phyloP scores from a whole-genome alignment of 495 filamentous ascomycete species.

The Echria macrotheca region DNA sequence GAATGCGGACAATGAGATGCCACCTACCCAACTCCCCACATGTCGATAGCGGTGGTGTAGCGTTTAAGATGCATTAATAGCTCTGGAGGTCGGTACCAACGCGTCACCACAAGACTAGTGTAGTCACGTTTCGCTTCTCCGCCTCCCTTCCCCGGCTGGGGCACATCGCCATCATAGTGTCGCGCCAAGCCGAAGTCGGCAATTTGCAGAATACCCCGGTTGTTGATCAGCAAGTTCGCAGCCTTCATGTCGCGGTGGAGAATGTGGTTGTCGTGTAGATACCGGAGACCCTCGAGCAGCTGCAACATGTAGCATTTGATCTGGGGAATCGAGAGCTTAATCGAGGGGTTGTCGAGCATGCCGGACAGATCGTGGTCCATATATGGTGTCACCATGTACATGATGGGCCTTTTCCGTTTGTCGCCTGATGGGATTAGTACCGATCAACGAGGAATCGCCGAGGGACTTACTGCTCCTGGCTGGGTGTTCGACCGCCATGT shows the following conservation, averaged over 20 bases:
- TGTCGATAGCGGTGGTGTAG: slow-evolving; percentile 94
- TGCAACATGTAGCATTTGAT: slow-evolving; percentile 98
- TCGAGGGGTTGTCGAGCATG: slow-evolving; percentile 86
- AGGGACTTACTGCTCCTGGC: slow-evolving; percentile 54
- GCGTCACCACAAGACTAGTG: slow-evolving; percentile 88
- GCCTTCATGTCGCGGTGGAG: slow-evolving; percentile 99
- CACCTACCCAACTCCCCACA: slow-evolving; percentile 92
- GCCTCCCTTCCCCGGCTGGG: slow-evolving; percentile 70
- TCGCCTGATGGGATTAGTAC: slow-evolving; percentile 44
- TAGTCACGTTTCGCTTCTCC: slow-evolving; percentile 87
- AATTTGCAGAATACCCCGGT: slow-evolving; percentile 88
- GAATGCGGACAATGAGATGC: no score
- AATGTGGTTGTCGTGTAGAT: slow-evolving; percentile 85
- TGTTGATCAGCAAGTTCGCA: slow-evolving; percentile 94
- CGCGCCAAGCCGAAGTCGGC: slow-evolving; percentile 94
- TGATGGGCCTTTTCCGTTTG: slow-evolving; percentile 75
- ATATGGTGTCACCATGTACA: slow-evolving; percentile 99
- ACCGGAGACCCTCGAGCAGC: slow-evolving; percentile 80
- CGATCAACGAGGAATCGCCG: background rate
- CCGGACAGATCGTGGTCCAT: slow-evolving; percentile 99
- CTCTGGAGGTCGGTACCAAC: slow-evolving; percentile 97
- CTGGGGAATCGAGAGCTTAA: slow-evolving; percentile 78
- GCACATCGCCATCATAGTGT: slow-evolving; percentile 83
- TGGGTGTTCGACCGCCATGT: slow-evolving; percentile 87
- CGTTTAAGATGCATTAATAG: slow-evolving; percentile 75